Conservation (phyloP, 345 rosid species). For the Anacardium occidentale region DNA sequence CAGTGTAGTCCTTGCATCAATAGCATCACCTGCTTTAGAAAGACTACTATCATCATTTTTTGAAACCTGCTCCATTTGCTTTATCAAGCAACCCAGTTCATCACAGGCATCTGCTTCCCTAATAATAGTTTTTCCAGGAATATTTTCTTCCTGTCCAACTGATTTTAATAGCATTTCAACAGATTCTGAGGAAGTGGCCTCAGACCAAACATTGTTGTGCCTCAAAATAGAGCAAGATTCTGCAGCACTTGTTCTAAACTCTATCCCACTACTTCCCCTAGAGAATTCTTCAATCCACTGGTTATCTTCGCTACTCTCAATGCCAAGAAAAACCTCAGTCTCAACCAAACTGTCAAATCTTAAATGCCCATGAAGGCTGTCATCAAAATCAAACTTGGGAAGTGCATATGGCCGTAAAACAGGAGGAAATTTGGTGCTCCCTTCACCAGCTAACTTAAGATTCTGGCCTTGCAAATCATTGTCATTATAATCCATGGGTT, state of each 20-base stretch:
- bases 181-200: slow-evolving; percentile 85
- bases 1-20: slow-evolving; percentile 31
- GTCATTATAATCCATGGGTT: slow-evolving; percentile 99
- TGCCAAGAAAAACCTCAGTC: slow-evolving; percentile 78
- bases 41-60: slow-evolving; percentile 35
- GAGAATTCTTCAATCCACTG: slow-evolving; percentile 96
- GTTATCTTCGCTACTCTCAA: slow-evolving; percentile 72
- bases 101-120: slow-evolving; percentile 64
- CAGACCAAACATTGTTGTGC: slow-evolving; percentile 96
- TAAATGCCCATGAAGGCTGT: slow-evolving; percentile 59
- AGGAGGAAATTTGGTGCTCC: slow-evolving; percentile 67
- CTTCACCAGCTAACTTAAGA: slow-evolving; percentile 90
- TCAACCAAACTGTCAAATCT: slow-evolving; percentile 76
- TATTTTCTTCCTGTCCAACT: slow-evolving; percentile 81
- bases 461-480: slow-evolving; percentile 92
- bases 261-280: slow-evolving; percentile 58
- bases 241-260: slow-evolving; percentile 73
- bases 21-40: slow-evolving; percentile 36
- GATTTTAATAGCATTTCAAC: slow-evolving; percentile 95
- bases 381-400: slow-evolving; percentile 93
- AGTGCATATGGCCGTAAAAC: slow-evolving; percentile 67
- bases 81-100: slow-evolving; percentile 66
- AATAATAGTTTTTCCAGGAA: slow-evolving; percentile 41
- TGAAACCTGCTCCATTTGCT: slow-evolving; percentile 67
- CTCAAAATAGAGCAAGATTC: slow-evolving; percentile 79